Conservation (phyloP, 768 basidiomycete species). For the Trametes cubensis region DNA sequence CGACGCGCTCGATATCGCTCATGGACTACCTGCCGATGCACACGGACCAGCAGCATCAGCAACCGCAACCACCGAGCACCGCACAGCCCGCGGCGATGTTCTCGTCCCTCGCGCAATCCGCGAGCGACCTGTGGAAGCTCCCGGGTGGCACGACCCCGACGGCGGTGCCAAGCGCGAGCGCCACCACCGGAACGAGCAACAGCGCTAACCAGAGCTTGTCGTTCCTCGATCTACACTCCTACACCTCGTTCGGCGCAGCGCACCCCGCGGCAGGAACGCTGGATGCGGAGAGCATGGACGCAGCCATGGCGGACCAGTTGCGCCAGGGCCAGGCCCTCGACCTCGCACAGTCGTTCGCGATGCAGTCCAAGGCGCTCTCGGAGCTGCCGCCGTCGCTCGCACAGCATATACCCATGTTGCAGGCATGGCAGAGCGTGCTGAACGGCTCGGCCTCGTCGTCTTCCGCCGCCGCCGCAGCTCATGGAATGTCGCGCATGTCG, state of each 20-base stretch:
- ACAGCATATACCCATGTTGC: conserved; percentile 28
- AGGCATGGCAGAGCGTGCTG: conserved; percentile 23
- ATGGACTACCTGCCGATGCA: conserved; percentile 26
- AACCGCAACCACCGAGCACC: conserved; percentile 4
- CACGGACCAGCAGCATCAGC: conserved; percentile 16
- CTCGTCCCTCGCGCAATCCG: conserved; percentile 20
- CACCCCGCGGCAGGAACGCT: conserved; percentile 15
- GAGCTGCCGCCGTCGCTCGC: conserved; percentile 36
- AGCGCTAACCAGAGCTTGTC: conserved; percentile 53
- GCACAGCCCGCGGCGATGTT: conserved; percentile 9
- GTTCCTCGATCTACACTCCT: conserved; percentile 77
- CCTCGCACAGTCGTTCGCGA: conserved; percentile 40
- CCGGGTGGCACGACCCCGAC: not conserved
- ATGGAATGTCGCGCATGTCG: conserved; percentile 22
- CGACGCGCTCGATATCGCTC: conserved; percentile 30
- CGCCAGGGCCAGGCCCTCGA: conserved; percentile 55
- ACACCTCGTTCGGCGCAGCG: conserved; percentile 36
- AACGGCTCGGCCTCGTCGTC: conserved; percentile 1
- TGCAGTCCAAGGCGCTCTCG: conserved; percentile 37
- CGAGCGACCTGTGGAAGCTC: conserved; percentile 24
- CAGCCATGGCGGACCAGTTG: conserved; percentile 27
- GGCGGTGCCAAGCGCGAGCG: not conserved
- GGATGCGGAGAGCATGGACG: conserved; percentile 21
- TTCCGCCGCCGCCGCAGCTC: not conserved
- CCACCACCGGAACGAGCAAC: conserved; percentile 24